These are phyloP conservation scores for Magnusiomyces ingens DNA, from an alignment of 1,139 yeast species.

Conservation along the genomic window DNA sequence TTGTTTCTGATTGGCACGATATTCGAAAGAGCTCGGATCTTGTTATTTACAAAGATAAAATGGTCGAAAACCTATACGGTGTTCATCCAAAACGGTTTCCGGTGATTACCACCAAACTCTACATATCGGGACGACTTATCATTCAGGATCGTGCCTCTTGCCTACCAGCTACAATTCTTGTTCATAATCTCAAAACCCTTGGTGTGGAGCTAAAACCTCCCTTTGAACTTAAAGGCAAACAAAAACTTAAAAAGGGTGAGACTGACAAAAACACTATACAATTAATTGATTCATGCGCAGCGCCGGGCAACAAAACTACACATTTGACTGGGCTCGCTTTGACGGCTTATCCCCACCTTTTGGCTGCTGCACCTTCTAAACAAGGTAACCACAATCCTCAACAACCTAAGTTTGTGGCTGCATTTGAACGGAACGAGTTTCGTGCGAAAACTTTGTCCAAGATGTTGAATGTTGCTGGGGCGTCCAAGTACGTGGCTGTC, in stretches of 20 bases:
- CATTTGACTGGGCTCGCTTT: constrained; percentile 65
- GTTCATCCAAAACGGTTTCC: constrained; percentile 59
- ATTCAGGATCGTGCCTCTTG: constrained; percentile 97
- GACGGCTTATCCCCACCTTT: neutral
- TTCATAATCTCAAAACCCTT: constrained; percentile 46
- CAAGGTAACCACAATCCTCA: neutral
- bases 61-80: constrained; percentile 72
- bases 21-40: constrained; percentile 14
- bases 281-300: constrained; percentile 90
- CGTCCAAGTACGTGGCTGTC: constrained; percentile 53
- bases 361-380: neutral
- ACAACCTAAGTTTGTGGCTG: constrained; percentile 44
- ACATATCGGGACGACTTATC: constrained; percentile 68
- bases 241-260: neutral
- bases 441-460: constrained; percentile 65
- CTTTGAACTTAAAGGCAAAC: neutral
- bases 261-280: constrained; percentile 3
- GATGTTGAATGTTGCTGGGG: constrained; percentile 80
- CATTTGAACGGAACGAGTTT: constrained; percentile 77
- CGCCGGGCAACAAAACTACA: constrained; percentile 97
- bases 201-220: constrained; percentile 18
- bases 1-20: constrained; percentile 10
- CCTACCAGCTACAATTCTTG: constrained; percentile 82
- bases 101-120: constrained; percentile 57
- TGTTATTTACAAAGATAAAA: constrained; percentile 57